Conservation (phyloP, 345 rosid species). For the Citrus mangshanensis region DNA sequence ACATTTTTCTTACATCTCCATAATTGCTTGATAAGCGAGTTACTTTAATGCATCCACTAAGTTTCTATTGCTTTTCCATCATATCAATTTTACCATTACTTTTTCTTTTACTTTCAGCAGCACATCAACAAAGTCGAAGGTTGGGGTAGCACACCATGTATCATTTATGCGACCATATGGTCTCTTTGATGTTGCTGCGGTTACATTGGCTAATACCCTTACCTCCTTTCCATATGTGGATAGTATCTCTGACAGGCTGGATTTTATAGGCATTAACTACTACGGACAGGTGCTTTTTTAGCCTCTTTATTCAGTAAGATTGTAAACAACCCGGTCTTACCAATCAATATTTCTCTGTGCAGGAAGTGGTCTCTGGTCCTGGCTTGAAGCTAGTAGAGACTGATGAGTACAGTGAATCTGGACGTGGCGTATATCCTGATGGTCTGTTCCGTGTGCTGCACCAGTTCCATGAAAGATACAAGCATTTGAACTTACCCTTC, state of each 20-base stretch:
- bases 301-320: not conserved
- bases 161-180: constrained; percentile 91
- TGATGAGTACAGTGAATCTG: constrained; percentile 97
- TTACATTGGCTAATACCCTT: constrained; percentile 70
- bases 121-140: constrained; percentile 33
- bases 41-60: not conserved
- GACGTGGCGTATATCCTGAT: constrained; percentile 95
- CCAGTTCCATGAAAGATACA: constrained; percentile 83
- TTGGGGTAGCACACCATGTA: constrained; percentile 93
- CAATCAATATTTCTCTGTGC: constrained; percentile 21
- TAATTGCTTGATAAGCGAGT: not conserved
- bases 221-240: constrained; percentile 74
- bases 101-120: constrained; percentile 18
- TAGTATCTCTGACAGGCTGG: constrained; percentile 64
- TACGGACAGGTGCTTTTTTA: constrained; percentile 71
- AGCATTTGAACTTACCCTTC: constrained; percentile 72
- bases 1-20: not conserved
- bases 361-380: constrained; percentile 83
- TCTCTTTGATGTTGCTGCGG: constrained; percentile 80
- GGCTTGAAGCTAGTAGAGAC: constrained; percentile 88
- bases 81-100: not conserved
- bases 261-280: constrained; percentile 92
- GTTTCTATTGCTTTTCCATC: not conserved
- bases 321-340: not conserved
- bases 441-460: constrained; percentile 74